Base-by-base conservation (phyloP, 768 basidiomycete species). In the Boletus reticulatus region DNA sequence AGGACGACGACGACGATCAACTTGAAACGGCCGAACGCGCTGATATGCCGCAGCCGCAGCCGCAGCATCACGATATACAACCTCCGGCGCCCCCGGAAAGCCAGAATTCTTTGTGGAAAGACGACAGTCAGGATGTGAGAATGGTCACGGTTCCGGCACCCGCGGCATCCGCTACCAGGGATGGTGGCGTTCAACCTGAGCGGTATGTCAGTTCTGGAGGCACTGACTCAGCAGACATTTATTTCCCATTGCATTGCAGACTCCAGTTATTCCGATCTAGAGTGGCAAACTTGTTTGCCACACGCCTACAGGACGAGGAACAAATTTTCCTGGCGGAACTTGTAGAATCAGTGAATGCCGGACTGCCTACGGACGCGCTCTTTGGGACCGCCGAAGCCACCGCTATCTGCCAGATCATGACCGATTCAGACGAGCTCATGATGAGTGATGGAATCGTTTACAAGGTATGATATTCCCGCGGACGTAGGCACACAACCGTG, bases 361-460 rank as follows among this genome's bases (percentile, higher is more conserved):
- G 91, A 20, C 70, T 97, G 52, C 64, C 80, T 10, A 81, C 83
- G 4, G 81, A 81, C 44, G 78, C 78, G 17, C 74, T 94, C 38
- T 98, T 92, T 70, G 89, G 91, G 4, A 88, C 85, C 0, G 78
- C 80, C 13, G 96, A 98, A 71, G 96, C 90, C 2, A 84, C 83
- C 6, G 76, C 78, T 51, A 84, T 86, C 22, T 86, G 88, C 55
- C 78, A 83, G 59, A 71, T 77, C 36, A 97, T 98, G 95, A 80
- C 81, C 27, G 85, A 87, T 63, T 62, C 64, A 16, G 72, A 74
- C 51, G 89, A 95, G 71, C 76, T 98, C 58, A 92, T 97, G 90
- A 78, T 93, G 63, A 88, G 87, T 60, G 92, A 90, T 32, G 89
- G 87, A 32, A 84, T 92, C 53, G 81, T 95, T 50, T 95, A 95